phyloP scores from a whole-genome alignment of 2,329 filamentous ascomycete genomes.

The Epichloe gansuensis region DNA sequence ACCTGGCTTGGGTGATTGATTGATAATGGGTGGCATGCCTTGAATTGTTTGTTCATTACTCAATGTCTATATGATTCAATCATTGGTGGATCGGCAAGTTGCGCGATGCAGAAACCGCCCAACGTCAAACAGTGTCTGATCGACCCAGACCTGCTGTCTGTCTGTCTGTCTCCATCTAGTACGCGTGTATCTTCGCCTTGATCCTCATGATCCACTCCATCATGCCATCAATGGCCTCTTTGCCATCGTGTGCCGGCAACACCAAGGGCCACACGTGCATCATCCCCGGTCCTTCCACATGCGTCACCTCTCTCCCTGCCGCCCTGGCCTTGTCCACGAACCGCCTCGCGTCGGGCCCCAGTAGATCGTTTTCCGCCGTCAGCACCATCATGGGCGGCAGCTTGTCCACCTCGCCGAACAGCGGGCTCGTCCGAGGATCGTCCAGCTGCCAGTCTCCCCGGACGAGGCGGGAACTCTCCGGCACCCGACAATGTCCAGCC shows the following conservation, averaged over 20 bases:
- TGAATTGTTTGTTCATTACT: too few relatives aligned
- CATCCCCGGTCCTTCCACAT: constrained; percentile 19
- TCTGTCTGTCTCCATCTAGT: background rate
- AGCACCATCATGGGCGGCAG: constrained; percentile 20
- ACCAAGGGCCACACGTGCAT: constrained; percentile 22
- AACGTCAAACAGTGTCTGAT: too few relatives aligned
- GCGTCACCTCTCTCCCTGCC: constrained; percentile 15
- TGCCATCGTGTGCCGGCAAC: constrained; percentile 16
- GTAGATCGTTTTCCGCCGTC: constrained; percentile 16
- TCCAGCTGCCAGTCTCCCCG: constrained; percentile 15
- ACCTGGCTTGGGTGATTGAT: too few relatives aligned
- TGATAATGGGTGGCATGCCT: too few relatives aligned
- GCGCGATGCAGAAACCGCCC: too few relatives aligned
- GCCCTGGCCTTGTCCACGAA: constrained; percentile 17
- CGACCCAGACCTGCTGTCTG: too few relatives aligned
- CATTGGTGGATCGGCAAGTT: too few relatives aligned
- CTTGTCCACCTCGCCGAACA: constrained; percentile 16
- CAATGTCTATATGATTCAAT: too few relatives aligned
- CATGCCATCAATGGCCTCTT: constrained; percentile 15
- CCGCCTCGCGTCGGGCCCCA: constrained; percentile 17
- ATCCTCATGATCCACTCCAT: constrained; percentile 15
- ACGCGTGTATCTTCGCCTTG: background rate
- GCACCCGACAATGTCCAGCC: constrained; percentile 17
- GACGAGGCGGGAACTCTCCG: constrained; percentile 14
- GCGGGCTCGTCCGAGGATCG: constrained; percentile 17